Conservation (phyloP, 345 rosid species). For the Heritiera littoralis region DNA sequence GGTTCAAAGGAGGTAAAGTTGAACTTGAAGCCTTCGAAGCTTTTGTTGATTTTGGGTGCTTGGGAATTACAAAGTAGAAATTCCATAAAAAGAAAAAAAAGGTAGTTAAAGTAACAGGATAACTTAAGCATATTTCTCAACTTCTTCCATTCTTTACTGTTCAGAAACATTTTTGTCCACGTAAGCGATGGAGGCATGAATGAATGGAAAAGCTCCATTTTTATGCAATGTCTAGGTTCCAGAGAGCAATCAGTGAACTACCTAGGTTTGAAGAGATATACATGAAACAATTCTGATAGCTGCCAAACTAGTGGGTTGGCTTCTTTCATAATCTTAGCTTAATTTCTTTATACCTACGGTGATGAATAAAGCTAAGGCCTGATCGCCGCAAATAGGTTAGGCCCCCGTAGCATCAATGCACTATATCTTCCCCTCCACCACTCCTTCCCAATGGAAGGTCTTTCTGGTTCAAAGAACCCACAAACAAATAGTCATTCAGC, state of each 20-base stretch:
- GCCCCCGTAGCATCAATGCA: constrained; percentile 6
- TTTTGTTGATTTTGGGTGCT: too few species aligned
- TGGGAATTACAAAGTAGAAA: too few species aligned
- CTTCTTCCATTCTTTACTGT: too few species aligned
- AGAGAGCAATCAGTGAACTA: neutral
- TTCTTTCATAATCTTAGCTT: neutral
- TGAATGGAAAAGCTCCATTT: neutral
- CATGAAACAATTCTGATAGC: neutral
- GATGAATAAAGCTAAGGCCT: neutral
- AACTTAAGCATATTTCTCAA: too few species aligned
- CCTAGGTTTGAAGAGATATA: neutral
- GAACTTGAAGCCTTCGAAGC: too few species aligned
- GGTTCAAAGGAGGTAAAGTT: too few species aligned
- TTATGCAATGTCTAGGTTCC: neutral
- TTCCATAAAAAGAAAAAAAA: too few species aligned
- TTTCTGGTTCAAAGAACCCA: constrained; percentile 6
- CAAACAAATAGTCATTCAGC: neutral
- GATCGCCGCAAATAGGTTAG: neutral
- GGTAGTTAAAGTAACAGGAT: too few species aligned
- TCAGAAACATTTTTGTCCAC: too few species aligned
- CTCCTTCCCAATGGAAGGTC: neutral
- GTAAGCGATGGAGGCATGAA: neutral
- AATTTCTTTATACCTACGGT: neutral
- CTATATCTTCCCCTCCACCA: neutral
- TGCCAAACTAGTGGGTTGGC: neutral